These are phyloP conservation scores for Scorias spongiosa DNA, from an alignment of 2,329 filamentous ascomycete genomes.

Conservation along the genomic window DNA sequence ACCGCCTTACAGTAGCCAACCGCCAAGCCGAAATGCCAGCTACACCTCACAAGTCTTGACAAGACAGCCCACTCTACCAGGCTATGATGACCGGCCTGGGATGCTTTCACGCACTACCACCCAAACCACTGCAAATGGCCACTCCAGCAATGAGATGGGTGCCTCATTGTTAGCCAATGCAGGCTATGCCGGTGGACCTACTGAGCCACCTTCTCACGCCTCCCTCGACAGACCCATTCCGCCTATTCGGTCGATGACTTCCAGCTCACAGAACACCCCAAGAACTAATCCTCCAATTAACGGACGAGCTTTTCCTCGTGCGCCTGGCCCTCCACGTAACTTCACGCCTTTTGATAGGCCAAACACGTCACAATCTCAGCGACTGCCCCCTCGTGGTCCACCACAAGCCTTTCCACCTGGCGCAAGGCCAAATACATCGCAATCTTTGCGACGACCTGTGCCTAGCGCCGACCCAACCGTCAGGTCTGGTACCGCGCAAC, in stretches of 20 bases:
- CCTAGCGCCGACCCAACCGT: neutral
- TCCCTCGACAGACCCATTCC: constrained; percentile 2
- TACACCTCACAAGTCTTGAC: constrained; percentile 8
- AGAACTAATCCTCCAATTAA: constrained; percentile 10
- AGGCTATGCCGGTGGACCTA: constrained; percentile 23
- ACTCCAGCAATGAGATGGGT: constrained; percentile 47
- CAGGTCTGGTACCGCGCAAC: neutral
- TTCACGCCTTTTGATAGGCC: constrained; percentile 5
- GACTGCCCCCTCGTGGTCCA: neutral
- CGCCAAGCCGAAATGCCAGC: constrained; percentile 33
- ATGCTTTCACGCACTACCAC: constrained; percentile 32
- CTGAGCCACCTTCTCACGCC: neutral
- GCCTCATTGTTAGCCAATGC: constrained; percentile 47
- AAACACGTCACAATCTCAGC: constrained; percentile 1
- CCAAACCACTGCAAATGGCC: constrained; percentile 37
- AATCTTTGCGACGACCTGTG: no score
- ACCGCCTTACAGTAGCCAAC: constrained; percentile 35
- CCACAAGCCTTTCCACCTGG: neutral
- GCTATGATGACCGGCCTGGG: constrained; percentile 22
- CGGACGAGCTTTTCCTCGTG: neutral
- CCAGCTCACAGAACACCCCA: constrained; percentile 9
- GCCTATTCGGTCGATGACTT: constrained; percentile 10
- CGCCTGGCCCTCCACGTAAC: constrained; percentile 5
- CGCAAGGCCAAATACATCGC: no score
- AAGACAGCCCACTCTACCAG: constrained; percentile 27